These are phyloP conservation scores for Aspergillus pseudoterreus DNA, from an alignment of 2,329 filamentous ascomycete genomes.

Conservation along the genomic window DNA sequence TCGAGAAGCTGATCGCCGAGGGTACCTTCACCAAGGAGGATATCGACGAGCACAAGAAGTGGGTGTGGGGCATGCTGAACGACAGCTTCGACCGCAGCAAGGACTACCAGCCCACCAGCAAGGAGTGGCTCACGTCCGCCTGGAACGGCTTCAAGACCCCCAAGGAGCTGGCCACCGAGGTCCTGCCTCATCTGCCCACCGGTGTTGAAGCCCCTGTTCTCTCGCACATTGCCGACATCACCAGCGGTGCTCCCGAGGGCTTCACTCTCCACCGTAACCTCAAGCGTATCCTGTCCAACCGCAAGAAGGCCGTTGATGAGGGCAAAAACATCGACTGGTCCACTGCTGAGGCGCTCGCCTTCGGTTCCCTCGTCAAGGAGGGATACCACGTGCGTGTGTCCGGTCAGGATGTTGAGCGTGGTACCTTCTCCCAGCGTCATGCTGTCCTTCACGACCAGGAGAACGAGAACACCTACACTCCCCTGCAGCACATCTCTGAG, in stretches of 20 bases:
- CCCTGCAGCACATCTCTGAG: conserved; percentile 80
- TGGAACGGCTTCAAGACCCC: conserved; percentile 99
- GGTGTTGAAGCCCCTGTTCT: conserved; percentile 70
- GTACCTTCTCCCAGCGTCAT: conserved; percentile 98
- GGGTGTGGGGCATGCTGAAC: conserved; percentile 99
- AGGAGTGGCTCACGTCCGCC: conserved; percentile 97
- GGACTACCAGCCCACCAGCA: conserved; percentile 92
- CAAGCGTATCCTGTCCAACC: conserved; percentile 86
- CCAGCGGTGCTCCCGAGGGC: conserved; percentile 74
- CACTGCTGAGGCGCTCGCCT: conserved; percentile 92
- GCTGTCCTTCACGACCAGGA: conserved; percentile 97
- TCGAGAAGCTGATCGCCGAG: conserved; percentile 84
- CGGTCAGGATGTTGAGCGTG: conserved; percentile 98
- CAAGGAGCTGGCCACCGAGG: conserved; percentile 91
- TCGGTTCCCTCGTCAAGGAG: conserved; percentile 84
- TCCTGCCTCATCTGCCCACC: conserved; percentile 87
- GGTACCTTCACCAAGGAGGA: conserved; percentile 97
- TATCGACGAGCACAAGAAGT: conserved; percentile 98
- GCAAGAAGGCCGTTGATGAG: conserved; percentile 87
- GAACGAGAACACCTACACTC: conserved; percentile 87
- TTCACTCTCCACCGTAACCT: conserved; percentile 93
- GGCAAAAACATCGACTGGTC: conserved; percentile 97
- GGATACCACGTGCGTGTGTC: conserved; percentile 97
- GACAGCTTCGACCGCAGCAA: conserved; percentile 97
- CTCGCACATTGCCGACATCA: conserved; percentile 75